phyloP scores from a whole-genome alignment of 2,329 filamentous ascomycete genomes.

The Fusarium austroafricanum region DNA sequence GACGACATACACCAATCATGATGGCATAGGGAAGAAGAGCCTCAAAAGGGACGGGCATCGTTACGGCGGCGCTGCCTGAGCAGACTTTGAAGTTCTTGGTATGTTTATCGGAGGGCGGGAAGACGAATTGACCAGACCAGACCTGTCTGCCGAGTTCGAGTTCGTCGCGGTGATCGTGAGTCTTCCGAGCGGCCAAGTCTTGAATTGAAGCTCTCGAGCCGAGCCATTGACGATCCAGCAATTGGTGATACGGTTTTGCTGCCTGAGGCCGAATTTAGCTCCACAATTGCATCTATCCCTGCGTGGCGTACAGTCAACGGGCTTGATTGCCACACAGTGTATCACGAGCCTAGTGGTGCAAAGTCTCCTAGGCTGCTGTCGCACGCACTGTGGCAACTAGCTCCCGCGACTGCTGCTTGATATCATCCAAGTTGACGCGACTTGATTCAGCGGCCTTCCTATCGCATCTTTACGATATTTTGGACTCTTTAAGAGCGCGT shows the following conservation, averaged over 20 bases:
- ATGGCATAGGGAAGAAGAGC: slow-evolving; percentile 73
- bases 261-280: slow-evolving; percentile 42
- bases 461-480: slow-evolving; percentile 23
- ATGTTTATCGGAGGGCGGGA: slow-evolving; percentile 7
- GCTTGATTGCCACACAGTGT: slow-evolving; percentile 2
- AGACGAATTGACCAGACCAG: slow-evolving; percentile 43
- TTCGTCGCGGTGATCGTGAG: slow-evolving; percentile 31
- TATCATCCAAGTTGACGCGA: slow-evolving; percentile 42
- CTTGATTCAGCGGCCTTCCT: slow-evolving; percentile 28
- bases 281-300: slow-evolving; percentile 28
- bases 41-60: slow-evolving; percentile 74
- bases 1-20: slow-evolving; percentile 66
- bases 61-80: slow-evolving; percentile 48
- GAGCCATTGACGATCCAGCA: slow-evolving; percentile 46
- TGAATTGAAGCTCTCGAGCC: slow-evolving; percentile 46
- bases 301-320: slow-evolving; percentile 27
- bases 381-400: slow-evolving; percentile 47
- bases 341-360: not conserved
- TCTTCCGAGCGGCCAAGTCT: slow-evolving; percentile 28
- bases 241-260: slow-evolving; percentile 43
- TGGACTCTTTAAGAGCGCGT: slow-evolving; percentile 23
- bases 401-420: slow-evolving; percentile 44
- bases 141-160: slow-evolving; percentile 26
- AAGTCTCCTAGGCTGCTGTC: slow-evolving; percentile 21
- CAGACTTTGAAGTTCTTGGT: slow-evolving; percentile 44